Percentiles rank a stretch among this genome's conserved stretches.
Evolutionary conservation across 2,329 filamentous ascomycete genomes (phyloP).

Genomic region (Ambrosiella cleistominuta): DNA sequence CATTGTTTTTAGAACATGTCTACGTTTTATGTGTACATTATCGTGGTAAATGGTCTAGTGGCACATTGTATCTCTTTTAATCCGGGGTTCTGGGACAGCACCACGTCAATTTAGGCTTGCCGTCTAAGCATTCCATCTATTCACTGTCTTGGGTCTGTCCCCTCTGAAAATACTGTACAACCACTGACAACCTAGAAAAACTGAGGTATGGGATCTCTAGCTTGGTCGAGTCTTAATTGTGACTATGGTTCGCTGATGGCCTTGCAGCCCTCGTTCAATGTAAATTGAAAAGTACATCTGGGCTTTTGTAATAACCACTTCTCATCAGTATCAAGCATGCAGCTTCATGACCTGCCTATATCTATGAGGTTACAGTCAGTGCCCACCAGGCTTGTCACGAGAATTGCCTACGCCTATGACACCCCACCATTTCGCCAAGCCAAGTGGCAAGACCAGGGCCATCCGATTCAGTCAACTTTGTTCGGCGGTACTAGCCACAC

Average conservation of each 20-base stretch:
- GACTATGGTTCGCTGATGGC: not conserved
- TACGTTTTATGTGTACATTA: no score
- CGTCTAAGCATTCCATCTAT: not conserved
- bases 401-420: no score
- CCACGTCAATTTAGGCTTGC: not conserved
- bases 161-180: not conserved
- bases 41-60: no score
- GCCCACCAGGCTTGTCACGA: no score
- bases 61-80: no score
- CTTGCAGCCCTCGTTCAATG: not conserved
- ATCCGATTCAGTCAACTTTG: not conserved
- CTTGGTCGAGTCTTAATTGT: not conserved
- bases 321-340: no score
- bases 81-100: no score
- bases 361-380: no score
- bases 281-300: no score
- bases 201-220: not conserved
- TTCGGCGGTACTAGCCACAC: not conserved
- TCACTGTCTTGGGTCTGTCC: not conserved
- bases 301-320: no score
- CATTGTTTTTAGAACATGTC: no score
- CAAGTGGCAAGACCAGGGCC: not conserved
- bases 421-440: not conserved
- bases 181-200: not conserved
- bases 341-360: no score